Base-by-base conservation (phyloP, 805 yeast species). In the Candida silvicultrix region DNA sequence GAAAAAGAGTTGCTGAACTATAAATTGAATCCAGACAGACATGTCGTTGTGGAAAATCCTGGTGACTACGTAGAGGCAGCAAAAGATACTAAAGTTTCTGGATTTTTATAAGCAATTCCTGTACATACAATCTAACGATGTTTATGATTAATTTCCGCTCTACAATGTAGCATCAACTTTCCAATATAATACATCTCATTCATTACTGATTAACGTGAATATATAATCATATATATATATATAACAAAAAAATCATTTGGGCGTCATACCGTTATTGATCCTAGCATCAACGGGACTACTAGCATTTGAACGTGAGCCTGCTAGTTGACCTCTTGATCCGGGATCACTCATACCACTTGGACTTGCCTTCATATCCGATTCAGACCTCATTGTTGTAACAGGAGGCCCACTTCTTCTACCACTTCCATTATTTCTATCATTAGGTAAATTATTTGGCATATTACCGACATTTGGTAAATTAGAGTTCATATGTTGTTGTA, bases 41-140 rank as follows among this genome's bases (percentile, higher is more conserved):
- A 70, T 47, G 48, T 67, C 5, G 62, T 70, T 14, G 69, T 68
- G 16, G 69, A 66, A 32, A 59, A 48, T 2, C 71, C 74, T 2
- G 75, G 75, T 15, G 72, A 68, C 15, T 58, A 67, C 25, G 60
- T 57, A 10, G 64, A 59, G 8, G 66, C 68, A 6, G 74, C 74
- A 2, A 63, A 61, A 43, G 65, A 60, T n/a, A 66, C 66, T 7
- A 58, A 58, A 38, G 60, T 70, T 2, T 51, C 62, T 11, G 67
- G 61, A 48, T 71, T 71, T 46, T 52, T 71, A 43, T 71, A 51
- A 58, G n/a, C n/a, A n/a, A 31, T 20, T 8, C 9, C 14, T 41
- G 34, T 25, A 23, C 36, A 25, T 38, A 36, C 7, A 25, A 20
- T n/a, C 5, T 25, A 21, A 34, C 19, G 35, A 32, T 32, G 35